Percentiles rank a stretch among this genome's conserved stretches.
Evolutionary conservation across 1,284 basidiomycete species (phyloP).

Genomic region (Marasmius tenuissimus): DNA sequence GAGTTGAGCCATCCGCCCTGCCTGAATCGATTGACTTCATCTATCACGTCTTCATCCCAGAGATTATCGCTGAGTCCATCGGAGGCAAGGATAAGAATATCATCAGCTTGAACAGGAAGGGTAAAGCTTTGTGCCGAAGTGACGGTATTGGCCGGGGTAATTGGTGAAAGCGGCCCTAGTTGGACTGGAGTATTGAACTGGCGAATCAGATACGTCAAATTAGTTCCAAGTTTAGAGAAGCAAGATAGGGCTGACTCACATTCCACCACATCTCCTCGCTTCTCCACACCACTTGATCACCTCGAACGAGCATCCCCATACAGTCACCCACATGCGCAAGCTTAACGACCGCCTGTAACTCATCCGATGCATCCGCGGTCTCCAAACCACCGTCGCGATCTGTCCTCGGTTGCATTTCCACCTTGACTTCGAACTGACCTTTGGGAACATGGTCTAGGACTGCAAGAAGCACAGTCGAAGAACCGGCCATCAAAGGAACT

Average conservation of each 20-base stretch:
- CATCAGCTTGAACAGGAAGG: slow-evolving; percentile 80
- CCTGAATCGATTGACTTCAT: slow-evolving; percentile 78
- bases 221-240: slow-evolving; percentile 2
- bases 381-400: background rate
- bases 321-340: slow-evolving; percentile 95
- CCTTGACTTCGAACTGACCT: slow-evolving; percentile 42
- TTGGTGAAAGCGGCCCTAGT: slow-evolving; percentile 76
- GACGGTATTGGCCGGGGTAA: slow-evolving; percentile 68
- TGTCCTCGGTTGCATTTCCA: background rate
- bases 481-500: slow-evolving; percentile 56
- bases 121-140: slow-evolving; percentile 74
- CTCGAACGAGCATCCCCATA: slow-evolving; percentile 82
- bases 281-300: slow-evolving; percentile 80
- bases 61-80: slow-evolving; percentile 95
- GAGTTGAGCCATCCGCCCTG: slow-evolving; percentile 8
- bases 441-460: slow-evolving; percentile 52
- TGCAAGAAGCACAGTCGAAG: slow-evolving; percentile 68
- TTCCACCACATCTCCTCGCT: slow-evolving; percentile 94
- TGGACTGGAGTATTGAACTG: slow-evolving; percentile 92
- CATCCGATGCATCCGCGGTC: background rate
- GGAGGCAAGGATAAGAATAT: slow-evolving; percentile 87
- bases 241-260: slow-evolving; percentile 34
- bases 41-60: slow-evolving; percentile 93
- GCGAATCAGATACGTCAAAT: background rate
- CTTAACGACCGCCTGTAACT: slow-evolving; percentile 71